Evolutionary conservation across 2,329 filamentous ascomycete species (phyloP).

Genomic region (Bipolaris gigantea): DNA sequence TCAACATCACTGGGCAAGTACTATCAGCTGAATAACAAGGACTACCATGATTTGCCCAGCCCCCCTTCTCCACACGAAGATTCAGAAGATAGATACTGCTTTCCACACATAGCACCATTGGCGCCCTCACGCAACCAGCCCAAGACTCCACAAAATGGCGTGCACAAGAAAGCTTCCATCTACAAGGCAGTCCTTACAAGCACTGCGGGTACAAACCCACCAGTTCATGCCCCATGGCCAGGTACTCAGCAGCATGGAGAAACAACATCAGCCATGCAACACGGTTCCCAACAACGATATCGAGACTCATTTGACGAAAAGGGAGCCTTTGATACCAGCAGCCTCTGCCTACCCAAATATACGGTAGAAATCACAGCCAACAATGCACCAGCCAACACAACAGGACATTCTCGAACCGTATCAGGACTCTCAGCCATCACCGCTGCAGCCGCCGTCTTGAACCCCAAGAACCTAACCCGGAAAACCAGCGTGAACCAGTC

Average conservation of each 20-base stretch:
- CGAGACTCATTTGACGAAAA: background rate
- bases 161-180: background rate
- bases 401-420: constrained; percentile 6
- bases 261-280: background rate
- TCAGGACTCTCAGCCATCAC: constrained; percentile 3
- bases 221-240: constrained; percentile 10
- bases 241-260: constrained; percentile 5
- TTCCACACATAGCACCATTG: constrained; percentile 20
- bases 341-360: background rate
- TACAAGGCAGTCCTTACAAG: background rate
- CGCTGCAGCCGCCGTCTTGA: constrained; percentile 1
- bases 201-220: background rate
- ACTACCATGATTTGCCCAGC: background rate
- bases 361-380: background rate
- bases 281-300: constrained; percentile 1
- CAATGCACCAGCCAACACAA: background rate
- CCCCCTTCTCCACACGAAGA: constrained; percentile 6
- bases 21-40: background rate
- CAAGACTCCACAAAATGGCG: background rate
- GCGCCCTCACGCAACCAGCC: constrained; percentile 12
- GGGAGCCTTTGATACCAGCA: background rate
- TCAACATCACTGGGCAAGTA: constrained; percentile 1
- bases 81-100: constrained; percentile 4
- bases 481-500: constrained; percentile 15
- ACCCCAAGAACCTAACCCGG: constrained; percentile 5